These are phyloP conservation scores for Pyrrhoderma noxium DNA, from an alignment of 1,284 basidiomycete species.

Conservation along the genomic window DNA sequence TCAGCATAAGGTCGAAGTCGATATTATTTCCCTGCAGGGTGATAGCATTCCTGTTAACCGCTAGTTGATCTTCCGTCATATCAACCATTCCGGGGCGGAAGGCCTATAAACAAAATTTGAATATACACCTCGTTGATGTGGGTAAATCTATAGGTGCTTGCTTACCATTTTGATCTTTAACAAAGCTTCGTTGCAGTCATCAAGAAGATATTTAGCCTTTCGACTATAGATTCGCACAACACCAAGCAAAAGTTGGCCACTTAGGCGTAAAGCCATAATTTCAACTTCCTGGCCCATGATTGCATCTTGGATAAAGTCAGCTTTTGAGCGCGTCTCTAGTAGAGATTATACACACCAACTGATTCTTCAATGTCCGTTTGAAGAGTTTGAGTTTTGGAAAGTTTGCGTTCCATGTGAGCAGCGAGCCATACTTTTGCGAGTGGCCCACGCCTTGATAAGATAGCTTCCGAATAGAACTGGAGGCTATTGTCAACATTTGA, in stretches of 20 bases:
- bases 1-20: slow-evolving; percentile 74
- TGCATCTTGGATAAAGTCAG: slow-evolving; percentile 45
- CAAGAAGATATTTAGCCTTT: slow-evolving; percentile 94
- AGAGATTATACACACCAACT: slow-evolving; percentile 55
- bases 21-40: slow-evolving; percentile 70
- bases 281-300: slow-evolving; percentile 87
- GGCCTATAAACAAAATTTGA: too few relatives aligned
- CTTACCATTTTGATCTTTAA: slow-evolving; percentile 90
- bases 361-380: slow-evolving; percentile 93
- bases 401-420: slow-evolving; percentile 96
- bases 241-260: slow-evolving; percentile 91
- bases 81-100: slow-evolving; percentile 84
- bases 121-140: slow-evolving; percentile 29
- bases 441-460: slow-evolving; percentile 88
- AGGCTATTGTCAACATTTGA: too few relatives aligned
- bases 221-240: slow-evolving; percentile 97
- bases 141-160: slow-evolving; percentile 61
- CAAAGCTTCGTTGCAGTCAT: slow-evolving; percentile 96
- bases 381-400: slow-evolving; percentile 91
- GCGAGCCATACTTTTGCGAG: slow-evolving; percentile 98
- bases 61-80: slow-evolving; percentile 89
- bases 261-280: slow-evolving; percentile 88
- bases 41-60: slow-evolving; percentile 80
- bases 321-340: not conserved
- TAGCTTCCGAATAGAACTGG: slow-evolving; percentile 88